Evolutionary conservation across 192 early-diverging fungal species (phyloP).

Genomic region (Chytriomyces sp.): DNA sequence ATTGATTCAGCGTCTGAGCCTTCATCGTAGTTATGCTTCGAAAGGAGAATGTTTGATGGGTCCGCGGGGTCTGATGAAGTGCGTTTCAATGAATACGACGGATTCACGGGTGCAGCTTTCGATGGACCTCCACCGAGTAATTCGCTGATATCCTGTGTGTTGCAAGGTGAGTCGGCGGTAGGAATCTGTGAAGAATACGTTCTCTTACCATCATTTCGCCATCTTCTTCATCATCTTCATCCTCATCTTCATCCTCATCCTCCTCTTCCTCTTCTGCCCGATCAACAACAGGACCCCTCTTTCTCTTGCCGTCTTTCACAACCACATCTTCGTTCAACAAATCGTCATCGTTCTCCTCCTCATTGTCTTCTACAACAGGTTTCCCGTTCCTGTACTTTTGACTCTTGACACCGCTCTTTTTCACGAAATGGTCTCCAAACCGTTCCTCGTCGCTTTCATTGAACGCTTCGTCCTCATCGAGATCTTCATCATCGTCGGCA

Average conservation of each 20-base stretch:
- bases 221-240: conserved; percentile 50
- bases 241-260: conserved; percentile 42
- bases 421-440: conserved; percentile 74
- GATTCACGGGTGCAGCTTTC: conserved; percentile 26
- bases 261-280: conserved; percentile 44
- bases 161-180: not conserved
- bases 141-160: conserved; percentile 17
- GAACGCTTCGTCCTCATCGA: conserved; percentile 90
- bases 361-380: conserved; percentile 16
- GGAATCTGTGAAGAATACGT: not conserved
- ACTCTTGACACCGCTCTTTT: conserved; percentile 26
- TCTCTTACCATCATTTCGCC: conserved; percentile 61
- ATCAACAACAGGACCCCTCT: conserved; percentile 43
- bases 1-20: conserved; percentile 40
- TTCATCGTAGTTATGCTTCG: conserved; percentile 29
- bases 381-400: conserved; percentile 23
- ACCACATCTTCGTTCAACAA: conserved; percentile 27
- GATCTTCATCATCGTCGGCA: conserved; percentile 92
- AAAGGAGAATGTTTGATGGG: conserved; percentile 16
- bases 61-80: conserved; percentile 11
- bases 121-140: conserved; percentile 1
- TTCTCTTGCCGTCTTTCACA: conserved; percentile 24
- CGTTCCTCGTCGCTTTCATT: conserved; percentile 82
- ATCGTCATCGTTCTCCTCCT: conserved; percentile 13
- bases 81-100: not conserved